Conservation (phyloP, 352 stramenopile genomes). For the Phytophthora lateralis region DNA sequence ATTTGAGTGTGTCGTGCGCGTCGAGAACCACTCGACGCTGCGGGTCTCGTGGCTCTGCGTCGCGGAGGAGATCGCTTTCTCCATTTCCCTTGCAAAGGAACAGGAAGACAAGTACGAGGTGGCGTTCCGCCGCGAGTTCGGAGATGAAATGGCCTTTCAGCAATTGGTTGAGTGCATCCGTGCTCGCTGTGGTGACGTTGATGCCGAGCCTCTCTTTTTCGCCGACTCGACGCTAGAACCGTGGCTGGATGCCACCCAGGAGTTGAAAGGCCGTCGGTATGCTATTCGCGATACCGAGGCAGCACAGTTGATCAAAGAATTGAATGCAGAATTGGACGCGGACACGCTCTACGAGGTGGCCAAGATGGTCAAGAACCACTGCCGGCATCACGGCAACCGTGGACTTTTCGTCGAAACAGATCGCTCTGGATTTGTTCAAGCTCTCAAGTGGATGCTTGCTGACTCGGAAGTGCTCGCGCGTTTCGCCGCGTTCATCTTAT, state of each 20-base stretch:
- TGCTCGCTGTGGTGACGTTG: constrained; percentile 57
- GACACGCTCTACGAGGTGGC: constrained; percentile 70
- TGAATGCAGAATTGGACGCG: constrained; percentile 62
- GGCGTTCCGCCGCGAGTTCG: constrained; percentile 55
- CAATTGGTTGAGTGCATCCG: constrained; percentile 61
- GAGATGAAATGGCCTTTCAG: constrained; percentile 63
- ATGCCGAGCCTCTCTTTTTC: constrained; percentile 63
- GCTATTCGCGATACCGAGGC: constrained; percentile 61
- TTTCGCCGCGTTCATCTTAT: constrained; percentile 70
- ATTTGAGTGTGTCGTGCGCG: constrained; percentile 49
- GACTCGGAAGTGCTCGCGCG: constrained; percentile 61
- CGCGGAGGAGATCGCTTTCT: constrained; percentile 70
- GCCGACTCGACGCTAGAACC: constrained; percentile 52
- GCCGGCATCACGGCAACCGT: constrained; percentile 74
- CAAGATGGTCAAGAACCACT: constrained; percentile 72
- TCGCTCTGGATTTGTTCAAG: constrained; percentile 48
- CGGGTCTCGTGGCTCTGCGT: constrained; percentile 63
- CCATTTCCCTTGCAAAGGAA: constrained; percentile 53
- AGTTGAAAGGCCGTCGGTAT: constrained; percentile 54
- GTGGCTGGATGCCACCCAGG: constrained; percentile 62
- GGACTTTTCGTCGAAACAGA: constrained; percentile 56
- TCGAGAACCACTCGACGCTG: constrained; percentile 49
- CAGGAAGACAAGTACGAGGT: constrained; percentile 48
- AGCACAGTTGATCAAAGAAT: constrained; percentile 52
- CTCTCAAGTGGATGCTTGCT: constrained; percentile 68